These are phyloP conservation scores for Hericium erinaceus DNA, from an alignment of 768 basidiomycete genomes.

Conservation along the genomic window DNA sequence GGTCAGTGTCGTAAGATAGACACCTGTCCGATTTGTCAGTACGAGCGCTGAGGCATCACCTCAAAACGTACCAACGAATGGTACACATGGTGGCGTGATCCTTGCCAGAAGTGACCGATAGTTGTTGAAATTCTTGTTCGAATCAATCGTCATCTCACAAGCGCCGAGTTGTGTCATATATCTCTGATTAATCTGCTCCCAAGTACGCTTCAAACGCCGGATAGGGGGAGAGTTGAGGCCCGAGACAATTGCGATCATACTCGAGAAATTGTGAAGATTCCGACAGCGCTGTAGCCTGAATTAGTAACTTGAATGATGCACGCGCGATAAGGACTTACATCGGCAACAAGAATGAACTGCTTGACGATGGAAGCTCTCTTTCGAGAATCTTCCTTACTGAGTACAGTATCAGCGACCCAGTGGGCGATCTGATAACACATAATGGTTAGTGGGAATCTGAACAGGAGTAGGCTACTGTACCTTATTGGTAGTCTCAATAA, in stretches of 20 bases:
- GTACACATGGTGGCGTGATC: constrained; percentile 89
- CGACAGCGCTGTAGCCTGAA: constrained; percentile 63
- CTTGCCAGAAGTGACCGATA: constrained; percentile 78
- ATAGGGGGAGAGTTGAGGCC: constrained; percentile 92
- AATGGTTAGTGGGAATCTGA: not conserved
- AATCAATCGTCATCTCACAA: constrained; percentile 86
- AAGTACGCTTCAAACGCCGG: constrained; percentile 84
- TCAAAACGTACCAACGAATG: constrained; percentile 73
- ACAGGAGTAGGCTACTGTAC: constrained; percentile 25
- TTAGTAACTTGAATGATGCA: constrained; percentile 3
- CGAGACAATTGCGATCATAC: constrained; percentile 93
- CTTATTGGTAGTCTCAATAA: constrained; percentile 84
- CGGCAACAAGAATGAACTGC: constrained; percentile 85
- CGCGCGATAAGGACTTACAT: constrained; percentile 44
- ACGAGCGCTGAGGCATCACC: too few relatives aligned
- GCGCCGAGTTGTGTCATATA: constrained; percentile 63
- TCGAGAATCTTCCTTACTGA: constrained; percentile 72
- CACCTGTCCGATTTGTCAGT: constrained; percentile 41
- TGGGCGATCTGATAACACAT: constrained; percentile 60
- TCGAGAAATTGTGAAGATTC: constrained; percentile 85
- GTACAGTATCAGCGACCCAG: constrained; percentile 86
- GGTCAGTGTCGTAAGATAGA: constrained; percentile 92
- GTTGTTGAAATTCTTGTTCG: constrained; percentile 88
- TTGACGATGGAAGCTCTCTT: constrained; percentile 77
- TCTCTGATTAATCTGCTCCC: constrained; percentile 78